Conservation (phyloP, 2,329 filamentous ascomycete species). For the Apiospora rasikravindrae region DNA sequence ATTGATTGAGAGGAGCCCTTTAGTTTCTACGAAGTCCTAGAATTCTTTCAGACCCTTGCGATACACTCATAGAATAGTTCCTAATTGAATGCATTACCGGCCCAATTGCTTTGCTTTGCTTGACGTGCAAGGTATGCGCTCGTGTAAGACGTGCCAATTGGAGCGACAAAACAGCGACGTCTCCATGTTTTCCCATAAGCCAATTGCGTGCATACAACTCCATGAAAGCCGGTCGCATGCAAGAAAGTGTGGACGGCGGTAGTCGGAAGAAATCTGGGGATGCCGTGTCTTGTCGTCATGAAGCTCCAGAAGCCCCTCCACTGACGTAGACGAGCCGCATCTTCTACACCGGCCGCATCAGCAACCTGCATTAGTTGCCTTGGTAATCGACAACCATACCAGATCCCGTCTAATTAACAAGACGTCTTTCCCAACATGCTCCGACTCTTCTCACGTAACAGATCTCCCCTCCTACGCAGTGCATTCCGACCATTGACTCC, state of each 20-base stretch:
- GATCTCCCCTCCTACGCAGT: constrained; percentile 4
- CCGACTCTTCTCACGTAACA: background rate
- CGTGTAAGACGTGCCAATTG: background rate
- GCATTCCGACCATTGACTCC: constrained; percentile 15
- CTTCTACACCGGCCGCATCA: background rate
- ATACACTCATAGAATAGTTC: background rate
- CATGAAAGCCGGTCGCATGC: background rate
- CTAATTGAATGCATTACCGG: background rate
- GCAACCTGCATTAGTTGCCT: background rate
- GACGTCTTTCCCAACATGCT: background rate
- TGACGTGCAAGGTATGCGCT: too few relatives aligned
- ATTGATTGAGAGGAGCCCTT: too few relatives aligned
- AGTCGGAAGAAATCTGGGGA: background rate
- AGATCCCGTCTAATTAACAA: background rate
- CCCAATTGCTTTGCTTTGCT: background rate
- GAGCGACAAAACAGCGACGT: background rate
- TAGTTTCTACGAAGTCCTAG: background rate
- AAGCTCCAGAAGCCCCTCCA: constrained; percentile 4
- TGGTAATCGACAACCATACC: background rate
- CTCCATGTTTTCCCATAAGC: background rate
- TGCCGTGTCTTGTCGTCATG: constrained; percentile 1
- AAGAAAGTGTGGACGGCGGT: background rate
- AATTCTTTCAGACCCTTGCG: background rate
- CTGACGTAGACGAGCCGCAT: background rate
- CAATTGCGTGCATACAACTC: background rate